Conservation (phyloP, 345 rosid genomes). For the Streptanthus diversifolius region DNA sequence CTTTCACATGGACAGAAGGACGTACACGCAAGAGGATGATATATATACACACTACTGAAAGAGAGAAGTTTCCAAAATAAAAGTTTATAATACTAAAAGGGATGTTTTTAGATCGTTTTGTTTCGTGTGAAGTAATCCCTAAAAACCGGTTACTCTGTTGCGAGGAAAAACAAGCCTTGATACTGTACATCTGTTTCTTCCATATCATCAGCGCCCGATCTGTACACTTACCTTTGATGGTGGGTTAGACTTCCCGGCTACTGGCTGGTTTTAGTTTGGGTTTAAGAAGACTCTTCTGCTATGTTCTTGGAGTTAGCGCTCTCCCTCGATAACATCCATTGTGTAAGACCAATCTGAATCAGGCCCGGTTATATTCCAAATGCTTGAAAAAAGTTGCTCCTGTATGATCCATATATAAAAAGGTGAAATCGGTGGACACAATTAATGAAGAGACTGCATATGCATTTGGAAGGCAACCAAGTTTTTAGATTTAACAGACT, state of each 20-base stretch:
- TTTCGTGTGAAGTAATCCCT: slow-evolving; percentile 40
- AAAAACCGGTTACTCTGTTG: slow-evolving; percentile 50
- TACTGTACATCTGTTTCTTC: slow-evolving; percentile 37
- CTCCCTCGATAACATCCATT: slow-evolving; percentile 46
- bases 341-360: slow-evolving; percentile 78
- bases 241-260: slow-evolving; percentile 48
- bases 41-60: slow-evolving; percentile 11
- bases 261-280: slow-evolving; percentile 2
- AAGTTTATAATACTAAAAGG: slow-evolving; percentile 17
- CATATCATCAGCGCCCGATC: slow-evolving; percentile 29
- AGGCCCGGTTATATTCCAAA: slow-evolving; percentile 60
- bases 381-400: slow-evolving; percentile 63
- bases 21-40: slow-evolving; percentile 37
- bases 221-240: slow-evolving; percentile 51
- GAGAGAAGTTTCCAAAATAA: slow-evolving; percentile 8
- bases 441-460: neutral
- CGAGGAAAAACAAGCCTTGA: slow-evolving; percentile 28
- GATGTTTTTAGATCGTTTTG: neutral
- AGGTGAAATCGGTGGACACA: neutral
- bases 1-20: slow-evolving; percentile 39
- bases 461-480: neutral
- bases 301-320: slow-evolving; percentile 32
- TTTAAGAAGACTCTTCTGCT: slow-evolving; percentile 27
- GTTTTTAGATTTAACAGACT: neutral
- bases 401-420: slow-evolving; percentile 30